Conservation (phyloP, 768 basidiomycete genomes). For the Termitomyces sp. region DNA sequence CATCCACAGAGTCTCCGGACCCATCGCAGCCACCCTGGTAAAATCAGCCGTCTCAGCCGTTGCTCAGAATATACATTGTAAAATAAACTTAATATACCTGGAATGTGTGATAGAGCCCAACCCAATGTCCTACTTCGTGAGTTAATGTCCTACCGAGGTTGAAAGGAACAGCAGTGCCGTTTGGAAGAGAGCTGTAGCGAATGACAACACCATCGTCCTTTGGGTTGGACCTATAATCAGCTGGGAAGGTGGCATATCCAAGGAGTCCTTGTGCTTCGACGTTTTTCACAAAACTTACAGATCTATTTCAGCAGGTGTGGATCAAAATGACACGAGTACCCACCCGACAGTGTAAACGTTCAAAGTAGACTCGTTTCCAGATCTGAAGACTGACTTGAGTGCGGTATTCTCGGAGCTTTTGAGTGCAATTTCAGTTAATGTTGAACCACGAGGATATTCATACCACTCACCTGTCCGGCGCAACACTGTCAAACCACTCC, state of each 20-base stretch:
- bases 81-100: conserved; percentile 16
- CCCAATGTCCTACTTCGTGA: conserved; percentile 47
- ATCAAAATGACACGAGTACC: neutral
- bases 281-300: neutral
- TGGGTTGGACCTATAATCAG: conserved; percentile 28
- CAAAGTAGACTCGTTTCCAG: conserved; percentile 29
- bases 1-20: conserved; percentile 34
- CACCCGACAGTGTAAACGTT: conserved; percentile 34
- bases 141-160: conserved; percentile 40
- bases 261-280: conserved; percentile 30
- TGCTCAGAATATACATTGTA: neutral
- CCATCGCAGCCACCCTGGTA: conserved; percentile 25
- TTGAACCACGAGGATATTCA: neutral
- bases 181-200: neutral
- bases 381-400: conserved; percentile 37
- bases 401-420: conserved; percentile 29
- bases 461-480: conserved; percentile 23
- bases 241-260: conserved; percentile 46
- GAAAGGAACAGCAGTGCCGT: conserved; percentile 20
- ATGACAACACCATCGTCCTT: conserved; percentile 44
- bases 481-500: conserved; percentile 43
- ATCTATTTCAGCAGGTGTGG: neutral
- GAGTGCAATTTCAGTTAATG: neutral
- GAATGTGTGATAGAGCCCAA: conserved; percentile 45
- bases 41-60: neutral